Base-by-base conservation (phyloP, 176 grass and related monocot genomes). In the Oryza glaberrima region DNA sequence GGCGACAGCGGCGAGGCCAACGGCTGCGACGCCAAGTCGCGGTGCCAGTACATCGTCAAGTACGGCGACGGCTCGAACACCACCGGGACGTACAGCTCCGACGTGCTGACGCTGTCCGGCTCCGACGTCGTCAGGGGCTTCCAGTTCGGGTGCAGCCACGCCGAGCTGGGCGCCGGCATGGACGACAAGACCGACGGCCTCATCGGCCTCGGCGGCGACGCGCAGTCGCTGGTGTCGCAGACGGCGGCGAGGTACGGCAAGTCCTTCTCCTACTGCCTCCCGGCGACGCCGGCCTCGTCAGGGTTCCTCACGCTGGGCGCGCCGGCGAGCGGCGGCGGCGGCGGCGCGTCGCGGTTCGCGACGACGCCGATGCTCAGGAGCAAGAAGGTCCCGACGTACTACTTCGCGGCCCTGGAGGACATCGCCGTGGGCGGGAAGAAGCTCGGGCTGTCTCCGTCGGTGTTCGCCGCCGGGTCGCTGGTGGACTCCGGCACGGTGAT, bases 241-340 rank as follows among this genome's bases (percentile, higher is more conserved):
- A 85, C 92, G 2, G 61, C 70, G 11, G 45, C 34, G 4, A 86
- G 7, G 40, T 94, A 91, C 72, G 90, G 90, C 2, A 77, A 26
- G 2, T 79, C 91, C 40, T 97, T 97, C 75, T 78, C 90, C 2
- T 97, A 97, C 81, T 94, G 95, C 81, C 86, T 97, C 28, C 94
- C 94, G 15, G 17, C 90, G 35, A 85, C 35, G 35, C 5, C 35
- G 35, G 35, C 4, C 35, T 36, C 88, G 0, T 0, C 90, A 9
- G 69, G 95, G 12, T 94, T 87, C 88, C 84, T 97, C 45, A 84
- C 56, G n/a, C 93, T 97, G 28, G 95, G 92, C 70, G 64, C 35
- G 35, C 35, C 35, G 35, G 4, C 35, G 35, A 36, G 4, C 35
- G 34, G 35, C 35, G 28, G 28, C 28, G 28, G 28, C 28, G 28